Base-by-base conservation (phyloP, 2,329 filamentous ascomycete genomes). In the Taxawa tesnikishii region DNA sequence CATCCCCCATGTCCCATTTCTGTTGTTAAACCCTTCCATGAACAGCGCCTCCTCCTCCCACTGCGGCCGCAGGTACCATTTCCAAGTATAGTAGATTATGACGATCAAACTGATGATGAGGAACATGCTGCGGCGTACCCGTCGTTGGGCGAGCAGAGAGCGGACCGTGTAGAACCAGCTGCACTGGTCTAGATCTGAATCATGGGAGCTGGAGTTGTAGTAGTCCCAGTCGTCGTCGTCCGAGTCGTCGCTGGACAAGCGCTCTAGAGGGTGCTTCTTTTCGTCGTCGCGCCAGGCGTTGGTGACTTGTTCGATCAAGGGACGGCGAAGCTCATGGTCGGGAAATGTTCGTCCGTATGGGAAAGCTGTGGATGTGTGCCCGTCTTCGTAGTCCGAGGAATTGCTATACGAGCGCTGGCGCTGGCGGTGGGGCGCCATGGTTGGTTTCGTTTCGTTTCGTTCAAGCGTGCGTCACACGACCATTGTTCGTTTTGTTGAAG, bases 201-300 rank as follows among this genome's bases (percentile, higher is more conserved):
- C 37, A 11, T 60, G 56, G 10, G 55, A 51, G 10, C 51, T 50
- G 15, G 48, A 33, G 28, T 56, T 54, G 38, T 55, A 53, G 36
- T 54, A 40, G 12, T 37, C 31, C 19, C 8, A 9, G 6, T 38
- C 31, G 18, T 42, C 34, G 11, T 42, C 33, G 2, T 37, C 41
- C 15, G 31, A 31, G 15, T 36, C 37, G 24, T 27, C 25, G 18
- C 33, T 16, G 15, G 16, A 28, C 9, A 27, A 29, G 2, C 39
- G 28, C 13, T 39, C 38, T 23, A n/a, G 19, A n/a, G n/a, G n/a
- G 29, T 43, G 36, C 15, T 43, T 38, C 24, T 40, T 32, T 13
- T 27, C 25, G 10, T 43, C 42, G 28, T 37, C 13, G 19, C 34
- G 40, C 47, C 47, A 50, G 11, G 38, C 38, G 24, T 48, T 50